Conservation (phyloP, 1,139 yeast species). For the Debaryomyces udenii region DNA sequence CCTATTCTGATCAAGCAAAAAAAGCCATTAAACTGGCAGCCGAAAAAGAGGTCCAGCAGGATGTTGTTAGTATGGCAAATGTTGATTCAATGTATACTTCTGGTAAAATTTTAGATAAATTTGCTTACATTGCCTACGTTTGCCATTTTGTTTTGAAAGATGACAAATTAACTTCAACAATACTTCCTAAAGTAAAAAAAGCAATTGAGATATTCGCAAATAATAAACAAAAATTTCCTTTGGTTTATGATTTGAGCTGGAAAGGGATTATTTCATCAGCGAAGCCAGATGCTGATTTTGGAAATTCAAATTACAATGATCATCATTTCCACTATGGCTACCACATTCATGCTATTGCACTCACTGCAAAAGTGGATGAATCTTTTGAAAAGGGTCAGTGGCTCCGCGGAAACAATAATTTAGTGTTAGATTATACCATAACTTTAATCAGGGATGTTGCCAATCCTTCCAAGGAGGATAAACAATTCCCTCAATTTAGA, state of each 20-base stretch:
- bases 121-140: constrained; percentile 70
- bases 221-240: constrained; percentile 62
- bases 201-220: constrained; percentile 63
- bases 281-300: constrained; percentile 68
- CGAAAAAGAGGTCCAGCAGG: constrained; percentile 50
- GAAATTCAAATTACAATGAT: constrained; percentile 76
- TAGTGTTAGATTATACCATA: constrained; percentile 34
- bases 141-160: constrained; percentile 60
- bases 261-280: constrained; percentile 76
- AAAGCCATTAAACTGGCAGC: constrained; percentile 52
- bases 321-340: constrained; percentile 85
- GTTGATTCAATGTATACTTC: constrained; percentile 75
- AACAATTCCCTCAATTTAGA: constrained; percentile 43
- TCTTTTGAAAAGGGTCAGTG: constrained; percentile 25
- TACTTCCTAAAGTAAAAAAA: constrained; percentile 53
- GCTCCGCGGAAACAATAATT: constrained; percentile 30
- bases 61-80: constrained; percentile 60
- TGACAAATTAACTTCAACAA: constrained; percentile 40
- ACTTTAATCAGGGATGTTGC: constrained; percentile 46
- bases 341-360: constrained; percentile 72
- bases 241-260: constrained; percentile 70
- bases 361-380: constrained; percentile 58
- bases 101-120: constrained; percentile 74
- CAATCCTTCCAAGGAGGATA: constrained; percentile 39
- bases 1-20: constrained; percentile 44